Conservation (phyloP, 1,139 yeast genomes). For the Saccharomyces hybrid region DNA sequence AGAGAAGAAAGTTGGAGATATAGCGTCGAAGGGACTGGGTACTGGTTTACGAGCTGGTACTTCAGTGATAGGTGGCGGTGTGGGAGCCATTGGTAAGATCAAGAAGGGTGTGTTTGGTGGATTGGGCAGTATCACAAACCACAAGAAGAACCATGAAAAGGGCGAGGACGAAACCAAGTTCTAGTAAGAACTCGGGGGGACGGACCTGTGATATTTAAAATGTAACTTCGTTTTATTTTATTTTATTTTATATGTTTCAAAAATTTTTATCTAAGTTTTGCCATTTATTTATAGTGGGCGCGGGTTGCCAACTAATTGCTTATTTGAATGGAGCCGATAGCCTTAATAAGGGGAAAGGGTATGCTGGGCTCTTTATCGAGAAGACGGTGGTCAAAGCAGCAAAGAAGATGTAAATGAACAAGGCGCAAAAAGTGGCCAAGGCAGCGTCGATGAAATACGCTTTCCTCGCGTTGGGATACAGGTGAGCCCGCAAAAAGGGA, state of each 20-base stretch:
- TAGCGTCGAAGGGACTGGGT: slow-evolving; percentile 36
- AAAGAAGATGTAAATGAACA: slow-evolving; percentile 43
- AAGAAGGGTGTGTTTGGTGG: slow-evolving; percentile 26
- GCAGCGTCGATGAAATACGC: slow-evolving; percentile 38
- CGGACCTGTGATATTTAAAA: not conserved
- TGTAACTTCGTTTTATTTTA: not conserved
- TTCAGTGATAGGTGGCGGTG: slow-evolving; percentile 37
- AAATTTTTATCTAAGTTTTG: not conserved
- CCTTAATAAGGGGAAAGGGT: slow-evolving; percentile 44
- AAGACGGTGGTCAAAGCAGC: slow-evolving; percentile 51
- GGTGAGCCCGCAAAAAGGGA: slow-evolving; percentile 39
- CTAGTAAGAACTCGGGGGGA: not conserved
- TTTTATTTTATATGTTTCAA: not conserved
- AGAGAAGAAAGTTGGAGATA: slow-evolving; percentile 34
- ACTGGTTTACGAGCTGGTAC: slow-evolving; percentile 30
- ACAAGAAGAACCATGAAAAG: slow-evolving; percentile 6
- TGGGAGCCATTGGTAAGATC: slow-evolving; percentile 36
- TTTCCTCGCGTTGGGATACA: slow-evolving; percentile 12
- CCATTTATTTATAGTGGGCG: not conserved
- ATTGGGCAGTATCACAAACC: slow-evolving; percentile 35
- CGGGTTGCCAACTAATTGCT: not conserved
- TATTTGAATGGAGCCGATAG: slow-evolving; percentile 21
- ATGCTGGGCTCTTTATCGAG: slow-evolving; percentile 50
- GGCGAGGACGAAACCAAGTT: not conserved
- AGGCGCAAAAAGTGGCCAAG: slow-evolving; percentile 38